Evolutionary conservation across 768 basidiomycete genomes (phyloP).

Genomic region (Clavaria fumosa): DNA sequence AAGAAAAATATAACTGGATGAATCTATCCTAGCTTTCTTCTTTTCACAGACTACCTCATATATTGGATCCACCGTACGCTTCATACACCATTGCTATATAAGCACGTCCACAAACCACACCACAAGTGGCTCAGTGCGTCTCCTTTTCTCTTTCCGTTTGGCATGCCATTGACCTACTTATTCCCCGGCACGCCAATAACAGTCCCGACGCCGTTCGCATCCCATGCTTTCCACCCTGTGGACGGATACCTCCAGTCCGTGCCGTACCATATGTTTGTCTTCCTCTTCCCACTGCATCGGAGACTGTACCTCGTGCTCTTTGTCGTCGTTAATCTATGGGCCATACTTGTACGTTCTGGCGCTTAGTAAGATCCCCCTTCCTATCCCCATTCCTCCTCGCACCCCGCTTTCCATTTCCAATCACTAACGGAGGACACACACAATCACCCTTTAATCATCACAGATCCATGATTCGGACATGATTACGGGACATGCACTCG

Average conservation of each 20-base stretch:
- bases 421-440: no score
- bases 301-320: conserved; percentile 73
- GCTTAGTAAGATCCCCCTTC: no score
- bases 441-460: no score
- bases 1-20: conserved; percentile 1
- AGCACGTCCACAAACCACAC: conserved; percentile 89
- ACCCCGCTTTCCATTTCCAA: no score
- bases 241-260: conserved; percentile 92
- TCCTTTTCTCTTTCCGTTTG: conserved; percentile 2
- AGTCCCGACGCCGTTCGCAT: conserved; percentile 96
- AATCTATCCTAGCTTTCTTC: conserved; percentile 39
- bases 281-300: conserved; percentile 83
- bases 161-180: conserved; percentile 19
- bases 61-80: conserved; percentile 95
- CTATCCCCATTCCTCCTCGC: conserved; percentile 5
- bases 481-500: conserved; percentile 82
- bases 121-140: conserved; percentile 94
- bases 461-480: conserved; percentile 99
- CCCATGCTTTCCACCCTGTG: conserved; percentile 93
- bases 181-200: no score
- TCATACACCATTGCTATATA: conserved; percentile 80
- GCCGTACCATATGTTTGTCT: conserved; percentile 88
- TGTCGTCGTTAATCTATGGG: conserved; percentile 88
- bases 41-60: conserved; percentile 85
- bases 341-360: conserved; percentile 64